Base-by-base conservation (phyloP, 345 rosid genomes). In the Turnera subulata region DNA sequence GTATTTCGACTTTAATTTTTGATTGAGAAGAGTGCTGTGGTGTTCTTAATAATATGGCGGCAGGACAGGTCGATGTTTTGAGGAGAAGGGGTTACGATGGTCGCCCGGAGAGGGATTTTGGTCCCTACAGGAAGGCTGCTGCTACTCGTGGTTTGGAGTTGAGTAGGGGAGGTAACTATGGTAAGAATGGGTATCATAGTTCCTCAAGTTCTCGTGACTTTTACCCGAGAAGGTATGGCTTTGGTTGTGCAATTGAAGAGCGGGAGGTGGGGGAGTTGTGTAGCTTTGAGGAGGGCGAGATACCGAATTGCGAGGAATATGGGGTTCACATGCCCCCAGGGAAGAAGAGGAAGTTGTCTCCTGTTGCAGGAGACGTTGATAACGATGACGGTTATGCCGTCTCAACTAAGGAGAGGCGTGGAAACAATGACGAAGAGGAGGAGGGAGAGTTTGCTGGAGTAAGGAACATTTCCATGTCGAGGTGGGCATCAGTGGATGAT, bases 341-440 rank as follows among this genome's bases (percentile, higher is more conserved):
- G 69, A 91, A 79, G 73, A 91, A 55, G 63, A 78, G 82, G 78
- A 91, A 82, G 70, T 80, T 82, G 53, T 83, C 88, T 0, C 88
- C 85, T 1, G 51, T 80, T 56, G 13, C 69, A 26, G 79, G 88
- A 89, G 79, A 73, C 25, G 18, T 43, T 9, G 76, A 80, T 54
- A 76, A 75, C 0, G 63, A 71, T 67, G 70, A 50, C n/a, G 67
- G 33, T 46, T 46, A 22, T 58, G 50, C 58, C 18, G 22, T 39
- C 23, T 58, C 21, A 11, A 46, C 43, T 32, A 37, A n/a, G 25
- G 55, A 55, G 12, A 50, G 67, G 20, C 48, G 40, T 29, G 35
- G 8, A 50, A 72, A 72, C 19, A 63, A 71, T 21, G 64, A 53
- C 59, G 68, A 65, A 59, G 53, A 64, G 60, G 83, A 67, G 66